These are phyloP conservation scores for Chlamydomonas urium DNA, from an alignment of 139 green algal species.

Conservation along the genomic window DNA sequence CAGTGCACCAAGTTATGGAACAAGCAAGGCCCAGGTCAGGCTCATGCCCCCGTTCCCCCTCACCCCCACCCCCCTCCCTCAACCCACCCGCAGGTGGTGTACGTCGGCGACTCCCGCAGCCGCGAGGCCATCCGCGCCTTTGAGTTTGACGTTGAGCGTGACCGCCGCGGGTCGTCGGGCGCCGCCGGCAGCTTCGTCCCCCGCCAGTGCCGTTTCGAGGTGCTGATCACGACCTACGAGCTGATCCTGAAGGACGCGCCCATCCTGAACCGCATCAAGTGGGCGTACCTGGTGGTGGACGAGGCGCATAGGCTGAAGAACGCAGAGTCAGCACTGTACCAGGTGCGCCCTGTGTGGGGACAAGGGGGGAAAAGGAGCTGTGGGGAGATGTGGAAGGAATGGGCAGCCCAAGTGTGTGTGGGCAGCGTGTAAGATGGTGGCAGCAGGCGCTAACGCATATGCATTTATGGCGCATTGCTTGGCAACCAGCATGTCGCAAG, in stretches of 20 bases:
- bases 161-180: neutral
- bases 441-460: too few relatives aligned
- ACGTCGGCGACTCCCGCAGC: slow-evolving; percentile 76
- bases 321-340: slow-evolving; percentile 69
- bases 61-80: neutral
- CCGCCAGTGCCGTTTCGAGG: slow-evolving; percentile 56
- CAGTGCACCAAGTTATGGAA: too few relatives aligned
- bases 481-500: too few relatives aligned
- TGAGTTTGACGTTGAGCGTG: slow-evolving; percentile 40
- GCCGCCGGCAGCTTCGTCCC: neutral
- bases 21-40: neutral
- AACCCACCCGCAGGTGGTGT: slow-evolving; percentile 55
- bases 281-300: slow-evolving; percentile 87
- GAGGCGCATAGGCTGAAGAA: slow-evolving; percentile 89
- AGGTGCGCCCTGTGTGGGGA: slow-evolving; percentile 40
- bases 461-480: too few relatives aligned
- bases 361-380: neutral
- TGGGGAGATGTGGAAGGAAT: neutral
- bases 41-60: slow-evolving; percentile 35
- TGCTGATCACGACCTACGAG: slow-evolving; percentile 89
- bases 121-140: slow-evolving; percentile 27
- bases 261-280: slow-evolving; percentile 32
- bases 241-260: slow-evolving; percentile 82
- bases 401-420: neutral
- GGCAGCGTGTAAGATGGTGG: neutral